Base-by-base conservation (phyloP, 768 basidiomycete species). In the Calocera cornea region DNA sequence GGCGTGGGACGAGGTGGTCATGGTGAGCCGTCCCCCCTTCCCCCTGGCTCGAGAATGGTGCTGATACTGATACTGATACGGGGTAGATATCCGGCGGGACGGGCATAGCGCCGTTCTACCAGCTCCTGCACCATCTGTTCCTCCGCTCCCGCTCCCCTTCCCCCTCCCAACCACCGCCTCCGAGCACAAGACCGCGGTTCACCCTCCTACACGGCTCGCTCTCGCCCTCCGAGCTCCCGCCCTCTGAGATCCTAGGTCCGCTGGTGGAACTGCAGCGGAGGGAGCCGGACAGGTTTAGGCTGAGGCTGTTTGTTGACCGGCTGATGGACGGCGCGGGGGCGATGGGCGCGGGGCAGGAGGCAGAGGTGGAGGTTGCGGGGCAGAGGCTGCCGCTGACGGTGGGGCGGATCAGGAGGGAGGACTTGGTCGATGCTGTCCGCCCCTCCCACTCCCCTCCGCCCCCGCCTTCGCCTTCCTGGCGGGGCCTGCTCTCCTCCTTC, bases 21-120 rank as follows among this genome's bases (percentile, higher is more conserved):
- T 93, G 87, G 91, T 87, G 73, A 47, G 81, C 66, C 1, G 5
- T 67, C 38, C 50, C 24, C 7, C 41, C 5, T 54, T 60, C n/a
- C 38, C 17, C 65, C 67, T 40, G 69, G 34, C 44, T 50, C 38
- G 24, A 34, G 38, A 11, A 54, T n/a, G 34, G 41, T 27, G 65
- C 41, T 2, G 54, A 17, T n/a, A n/a, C n/a, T n/a, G n/a, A n/a
- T n/a, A n/a, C 40, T 19, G 12, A 22, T 41, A 34, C 19, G 19
- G 36, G n/a, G 22, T 24, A 93, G 91, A 86, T 93, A 66, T 92
- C 90, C 49, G 91, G 91, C 40, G 91, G 91, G 31, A 93, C 91
- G 2, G 91, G 92, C 33, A 86, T 93, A 64, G 87, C 91, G 17
- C 92, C 91, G 2, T 92, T 93, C 74, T 85, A 85, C 72, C 91